Conservation (phyloP, 495 filamentous ascomycete species). For the Annulohypoxylon nitens region DNA sequence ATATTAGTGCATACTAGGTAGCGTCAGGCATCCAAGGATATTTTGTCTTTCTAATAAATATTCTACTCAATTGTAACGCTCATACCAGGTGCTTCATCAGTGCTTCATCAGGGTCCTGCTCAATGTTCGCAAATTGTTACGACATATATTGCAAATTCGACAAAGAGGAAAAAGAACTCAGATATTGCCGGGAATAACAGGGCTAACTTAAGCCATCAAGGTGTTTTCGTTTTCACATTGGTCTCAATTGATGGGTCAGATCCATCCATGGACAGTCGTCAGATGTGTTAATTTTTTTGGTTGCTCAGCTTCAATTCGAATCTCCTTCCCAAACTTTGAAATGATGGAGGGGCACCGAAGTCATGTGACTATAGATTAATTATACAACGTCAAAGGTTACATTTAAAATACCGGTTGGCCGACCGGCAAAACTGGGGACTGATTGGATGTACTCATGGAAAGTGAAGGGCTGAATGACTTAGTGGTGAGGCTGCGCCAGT, state of each 20-base stretch:
- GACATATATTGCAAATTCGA: not conserved
- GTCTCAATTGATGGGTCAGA: constrained; percentile 8
- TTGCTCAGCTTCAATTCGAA: not conserved
- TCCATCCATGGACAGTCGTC: too few relatives aligned
- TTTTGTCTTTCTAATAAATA: constrained; percentile 1
- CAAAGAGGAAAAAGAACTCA: not conserved
- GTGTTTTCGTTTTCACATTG: constrained; percentile 15
- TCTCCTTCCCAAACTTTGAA: not conserved
- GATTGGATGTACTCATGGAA: constrained; percentile 6
- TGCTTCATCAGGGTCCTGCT: not conserved
- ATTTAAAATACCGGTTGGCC: constrained; percentile 4
- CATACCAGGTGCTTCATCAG: not conserved
- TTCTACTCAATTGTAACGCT: not conserved
- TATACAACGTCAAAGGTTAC: too few relatives aligned
- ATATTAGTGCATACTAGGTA: not conserved
- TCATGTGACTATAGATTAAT: constrained; percentile 24
- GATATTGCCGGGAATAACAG: not conserved
- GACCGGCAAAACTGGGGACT: constrained; percentile 46
- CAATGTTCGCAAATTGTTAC: not conserved
- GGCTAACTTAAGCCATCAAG: constrained; percentile 26
- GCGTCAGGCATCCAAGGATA: not conserved
- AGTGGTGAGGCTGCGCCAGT: constrained; percentile 25
- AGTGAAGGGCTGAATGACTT: constrained; percentile 36
- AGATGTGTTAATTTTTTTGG: not conserved
- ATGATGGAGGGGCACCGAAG: constrained; percentile 5